Base-by-base conservation (phyloP, 352 stramenopile species). In the Phytophthora lateralis region DNA sequence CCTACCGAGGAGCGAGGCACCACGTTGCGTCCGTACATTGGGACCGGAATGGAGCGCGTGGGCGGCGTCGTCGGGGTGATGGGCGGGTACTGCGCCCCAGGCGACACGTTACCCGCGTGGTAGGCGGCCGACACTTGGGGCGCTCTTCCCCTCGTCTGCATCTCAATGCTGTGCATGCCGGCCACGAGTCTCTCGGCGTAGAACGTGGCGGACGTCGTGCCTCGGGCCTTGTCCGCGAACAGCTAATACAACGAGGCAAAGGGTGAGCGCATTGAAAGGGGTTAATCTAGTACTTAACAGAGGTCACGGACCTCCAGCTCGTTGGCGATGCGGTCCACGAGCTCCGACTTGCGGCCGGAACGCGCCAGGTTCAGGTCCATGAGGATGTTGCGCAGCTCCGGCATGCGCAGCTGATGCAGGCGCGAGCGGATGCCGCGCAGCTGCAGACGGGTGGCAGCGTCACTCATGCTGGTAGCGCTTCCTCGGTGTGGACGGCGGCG, bases 351-450 rank as follows among this genome's bases (percentile, higher is more conserved):
- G 60, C 79, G 82, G 14, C 85, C 85, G 4, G 79, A 88, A 41
- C 80, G 82, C 60, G 76, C 58, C 49, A 95, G 60, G 45, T 87
- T 90, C 39, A 95, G 68, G 51, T 83, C 74, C 51, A 76, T 71
- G 26, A 92, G 73, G 48, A 95, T 71, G 67, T 78, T 75, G 64
- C 85, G 82, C 63, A 95, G 74, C 67, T 95, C 83, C 20, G 80
- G 82, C 53, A 95, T 77, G 32, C 82, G 85, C 56, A 93, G 69
- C 60, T 67, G 55, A 51, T 77, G 75, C 37, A 91, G 77, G 39
- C 75, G 73, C 20, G 58, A 11, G 50, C 82, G 84, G 32, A 93
- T 71, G 62, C 69, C 49, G 30, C 56, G 74, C 57, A 88, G 58
- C 32, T 77, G 73, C 34, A 44, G 44, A 24, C 51, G 69, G 15